Evolutionary conservation across 2,329 filamentous ascomycete species (phyloP), one percentile per base, ranked within the genome.

Genomic region (Aspergillus novofumigatus): DNA sequence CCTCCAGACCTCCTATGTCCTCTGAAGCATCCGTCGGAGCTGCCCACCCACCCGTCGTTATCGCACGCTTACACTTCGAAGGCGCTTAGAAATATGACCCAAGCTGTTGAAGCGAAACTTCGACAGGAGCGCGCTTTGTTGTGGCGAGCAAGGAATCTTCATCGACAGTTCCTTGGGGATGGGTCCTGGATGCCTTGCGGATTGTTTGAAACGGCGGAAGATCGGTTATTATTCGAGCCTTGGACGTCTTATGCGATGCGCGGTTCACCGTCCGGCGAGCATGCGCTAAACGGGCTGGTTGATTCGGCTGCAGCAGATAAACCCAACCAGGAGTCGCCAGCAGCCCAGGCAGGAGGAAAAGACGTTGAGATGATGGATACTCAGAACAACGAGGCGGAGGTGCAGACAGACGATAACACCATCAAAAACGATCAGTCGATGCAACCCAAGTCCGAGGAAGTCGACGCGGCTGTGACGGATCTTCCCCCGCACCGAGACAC

Each of bases 11-110:
- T 87, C 10, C 77, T 88, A 45, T 78, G 81, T 56, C 85, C 85
- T n/a, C 71, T 88, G 53, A 86, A 82, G 35, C 82, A 85, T 50
- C 83, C 84, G 38, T 82, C 83, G 54, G 83, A 86, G 60, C 75
- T 88, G 25, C 78, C 82, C 2, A 76, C 73, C 28, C 85, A 88
- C 65, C 84, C 84, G 57, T 82, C 83, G 26, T 69, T 86, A 62
- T 83, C 81, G 53, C 70, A 80, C 53, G 76, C 84, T 1, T 88
- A 86, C 68, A 82, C 79, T 28, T 85, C 83, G 53, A 80, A 78
- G 57, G 83, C 83, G 44, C 76, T 88, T 20, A 80, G 78, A 28
- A 78, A 84, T 45, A 81, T 87, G 77, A 80, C 81, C 11, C 72
- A 75, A 55, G 79, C 83, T 55, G 80, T 84, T 5, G 78, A 82